Evolutionary conservation across 495 filamentous ascomycete species (phyloP), one percentile per base, ranked within the genome.

Genomic region (Aspergillus mulundensis): DNA sequence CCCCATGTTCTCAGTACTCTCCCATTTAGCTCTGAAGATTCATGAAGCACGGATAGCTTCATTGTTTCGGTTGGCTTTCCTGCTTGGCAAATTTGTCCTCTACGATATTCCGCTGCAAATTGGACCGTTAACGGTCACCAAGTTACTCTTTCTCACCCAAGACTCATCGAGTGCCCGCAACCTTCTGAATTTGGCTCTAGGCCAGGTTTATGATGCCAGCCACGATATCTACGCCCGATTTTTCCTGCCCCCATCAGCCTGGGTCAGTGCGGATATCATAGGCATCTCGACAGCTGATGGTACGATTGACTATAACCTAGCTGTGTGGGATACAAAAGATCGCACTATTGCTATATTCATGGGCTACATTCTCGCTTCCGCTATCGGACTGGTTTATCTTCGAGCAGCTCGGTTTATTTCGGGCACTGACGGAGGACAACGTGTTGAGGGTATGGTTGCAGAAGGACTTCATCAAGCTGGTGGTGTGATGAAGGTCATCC

Each of bases 401-500:
- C 83, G 79, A 18, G 77, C 86, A 42, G 85, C 84, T 16, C 78
- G 77, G 5, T 80, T 88, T 0, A 76, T 96, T 53, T 82, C 81
- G 12, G 81, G 81, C 2, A 76, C 78, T 6, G 82, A 83, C 53
- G 79, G 83, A 21, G 85, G 81, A 2, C 87, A 88, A 46, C 83
- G 86, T 57, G 82, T 88, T 57, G 90, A 96, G 61, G 86, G 85
- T 6, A 72, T 87, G 6, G 71, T 95, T 52, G 86, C 90, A n/a
- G 93, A 97, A 57, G 73, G 85, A 0, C 79, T 99, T 19, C 82
- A 90, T 39, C 94, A 99, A 73, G 94, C 94, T 36, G 94, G 94
- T 39, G 94, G 94, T 3, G 91, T 99, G 12, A 84, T 96, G 80
- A 99, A 99, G 68, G 94, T 99, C 15, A 94, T 99, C 39, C 77